phyloP scores from a whole-genome alignment of 2,329 filamentous ascomycete genomes.

The Colletotrichum liriopes region DNA sequence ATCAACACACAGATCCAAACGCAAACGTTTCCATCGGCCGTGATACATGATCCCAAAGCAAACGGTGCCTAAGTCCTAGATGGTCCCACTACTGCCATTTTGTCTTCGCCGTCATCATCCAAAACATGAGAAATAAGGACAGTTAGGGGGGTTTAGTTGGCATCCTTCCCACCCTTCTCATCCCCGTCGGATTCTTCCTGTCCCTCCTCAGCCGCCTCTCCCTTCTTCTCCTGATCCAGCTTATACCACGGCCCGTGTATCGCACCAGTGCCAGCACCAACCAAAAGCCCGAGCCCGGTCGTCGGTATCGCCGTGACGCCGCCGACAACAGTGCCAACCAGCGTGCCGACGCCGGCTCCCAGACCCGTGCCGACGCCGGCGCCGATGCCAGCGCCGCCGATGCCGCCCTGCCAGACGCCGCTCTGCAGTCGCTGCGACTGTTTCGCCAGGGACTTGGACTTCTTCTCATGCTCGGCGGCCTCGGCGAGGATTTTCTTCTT shows the following conservation, averaged over 20 bases:
- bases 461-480: conserved; percentile 34
- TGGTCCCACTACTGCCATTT: no score
- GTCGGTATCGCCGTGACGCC: conserved; percentile 36
- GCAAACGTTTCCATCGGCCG: neutral
- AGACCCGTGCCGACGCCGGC: conserved; percentile 29
- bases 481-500: conserved; percentile 33
- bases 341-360: conserved; percentile 30
- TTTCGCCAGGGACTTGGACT: conserved; percentile 7
- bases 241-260: conserved; percentile 39
- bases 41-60: neutral
- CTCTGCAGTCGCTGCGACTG: conserved; percentile 36
- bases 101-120: neutral
- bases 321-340: conserved; percentile 30
- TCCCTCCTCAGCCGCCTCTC: conserved; percentile 3
- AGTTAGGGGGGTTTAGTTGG: neutral
- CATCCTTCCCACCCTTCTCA: neutral
- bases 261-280: conserved; percentile 31
- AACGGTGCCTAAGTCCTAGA: neutral
- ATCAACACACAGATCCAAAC: neutral
- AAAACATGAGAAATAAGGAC: neutral
- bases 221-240: conserved; percentile 13
- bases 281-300: conserved; percentile 14
- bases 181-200: neutral
- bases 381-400: conserved; percentile 37
- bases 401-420: conserved; percentile 37